These are phyloP conservation scores for Podospora anserina DNA, from an alignment of 495 filamentous ascomycete species.

Conservation along the genomic window DNA sequence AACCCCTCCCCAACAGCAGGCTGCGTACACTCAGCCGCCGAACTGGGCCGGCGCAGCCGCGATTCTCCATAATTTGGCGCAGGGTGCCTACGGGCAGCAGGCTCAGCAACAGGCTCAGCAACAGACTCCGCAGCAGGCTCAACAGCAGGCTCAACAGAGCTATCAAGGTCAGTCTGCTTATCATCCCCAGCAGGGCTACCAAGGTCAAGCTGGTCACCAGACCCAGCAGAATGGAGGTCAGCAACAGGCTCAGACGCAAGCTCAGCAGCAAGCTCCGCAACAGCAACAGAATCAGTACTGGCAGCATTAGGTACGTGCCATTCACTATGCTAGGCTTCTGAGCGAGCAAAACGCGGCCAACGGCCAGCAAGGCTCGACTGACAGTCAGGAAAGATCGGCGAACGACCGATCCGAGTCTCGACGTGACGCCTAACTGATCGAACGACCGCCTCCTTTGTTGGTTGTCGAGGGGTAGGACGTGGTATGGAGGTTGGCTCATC, in stretches of 20 bases:
- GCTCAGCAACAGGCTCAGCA: slow-evolving; percentile 35
- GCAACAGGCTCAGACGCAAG: slow-evolving; percentile 13
- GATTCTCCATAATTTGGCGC: slow-evolving; percentile 42
- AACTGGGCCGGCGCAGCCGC: not conserved
- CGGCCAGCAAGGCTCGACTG: not conserved
- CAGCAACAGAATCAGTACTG: not conserved
- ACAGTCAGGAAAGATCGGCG: not conserved
- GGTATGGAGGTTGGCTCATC: not conserved
- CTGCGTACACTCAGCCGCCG: not conserved
- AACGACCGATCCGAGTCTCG: no score
- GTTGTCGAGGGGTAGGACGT: not conserved
- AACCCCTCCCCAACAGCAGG: not conserved
- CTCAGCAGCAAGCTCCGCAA: slow-evolving; percentile 5
- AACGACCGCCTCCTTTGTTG: not conserved
- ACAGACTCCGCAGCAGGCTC: slow-evolving; percentile 12
- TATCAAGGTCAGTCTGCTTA: not conserved
- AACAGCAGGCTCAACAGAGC: not conserved
- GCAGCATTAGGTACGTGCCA: not conserved
- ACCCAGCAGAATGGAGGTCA: slow-evolving; percentile 7
- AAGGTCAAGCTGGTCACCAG: not conserved
- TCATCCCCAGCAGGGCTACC: not conserved
- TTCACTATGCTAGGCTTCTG: not conserved
- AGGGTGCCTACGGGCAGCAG: slow-evolving; percentile 32
- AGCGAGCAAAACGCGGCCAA: not conserved
- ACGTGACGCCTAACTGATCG: not conserved